phyloP scores from a whole-genome alignment of 495 filamentous ascomycete genomes.

The Tuber melanosporum region DNA sequence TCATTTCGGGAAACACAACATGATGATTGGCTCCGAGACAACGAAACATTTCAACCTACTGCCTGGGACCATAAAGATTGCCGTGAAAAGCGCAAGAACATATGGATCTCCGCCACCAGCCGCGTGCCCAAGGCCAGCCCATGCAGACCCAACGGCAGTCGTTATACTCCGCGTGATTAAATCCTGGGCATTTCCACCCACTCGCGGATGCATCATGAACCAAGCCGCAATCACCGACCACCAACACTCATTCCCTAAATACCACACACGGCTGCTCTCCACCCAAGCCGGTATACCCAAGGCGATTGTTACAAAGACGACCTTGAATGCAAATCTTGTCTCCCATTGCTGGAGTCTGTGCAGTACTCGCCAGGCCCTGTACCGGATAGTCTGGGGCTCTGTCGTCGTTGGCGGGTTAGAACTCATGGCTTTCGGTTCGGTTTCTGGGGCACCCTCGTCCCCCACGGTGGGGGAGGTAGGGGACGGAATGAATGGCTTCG shows the following conservation, averaged over 20 bases:
- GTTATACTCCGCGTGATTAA: conserved; percentile 48
- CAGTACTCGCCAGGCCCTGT: conserved; percentile 47
- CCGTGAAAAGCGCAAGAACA: conserved; percentile 54
- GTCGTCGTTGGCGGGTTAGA: conserved; percentile 17
- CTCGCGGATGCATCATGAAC: conserved; percentile 56
- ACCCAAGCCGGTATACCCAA: conserved; percentile 54
- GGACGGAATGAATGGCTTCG: conserved; percentile 40
- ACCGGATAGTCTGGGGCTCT: conserved; percentile 43
- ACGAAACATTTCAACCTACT: conserved; percentile 24
- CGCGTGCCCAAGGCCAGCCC: conserved; percentile 51
- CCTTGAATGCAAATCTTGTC: conserved; percentile 54
- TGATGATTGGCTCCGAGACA: conserved; percentile 8
- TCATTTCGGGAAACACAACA: not conserved
- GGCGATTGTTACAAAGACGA: conserved; percentile 48
- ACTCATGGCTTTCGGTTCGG: conserved; percentile 25
- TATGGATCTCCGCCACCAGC: conserved; percentile 50
- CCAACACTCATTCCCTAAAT: conserved; percentile 52
- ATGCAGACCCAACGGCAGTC: conserved; percentile 49
- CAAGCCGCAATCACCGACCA: conserved; percentile 55
- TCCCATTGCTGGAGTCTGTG: conserved; percentile 56
- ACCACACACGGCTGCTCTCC: conserved; percentile 46
- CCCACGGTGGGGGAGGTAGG: conserved; percentile 19
- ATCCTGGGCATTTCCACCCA: conserved; percentile 54
- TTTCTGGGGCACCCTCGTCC: conserved; percentile 22
- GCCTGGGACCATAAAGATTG: conserved; percentile 51